Conservation (phyloP, 1,139 yeast species). For the Candida gigantensis region DNA sequence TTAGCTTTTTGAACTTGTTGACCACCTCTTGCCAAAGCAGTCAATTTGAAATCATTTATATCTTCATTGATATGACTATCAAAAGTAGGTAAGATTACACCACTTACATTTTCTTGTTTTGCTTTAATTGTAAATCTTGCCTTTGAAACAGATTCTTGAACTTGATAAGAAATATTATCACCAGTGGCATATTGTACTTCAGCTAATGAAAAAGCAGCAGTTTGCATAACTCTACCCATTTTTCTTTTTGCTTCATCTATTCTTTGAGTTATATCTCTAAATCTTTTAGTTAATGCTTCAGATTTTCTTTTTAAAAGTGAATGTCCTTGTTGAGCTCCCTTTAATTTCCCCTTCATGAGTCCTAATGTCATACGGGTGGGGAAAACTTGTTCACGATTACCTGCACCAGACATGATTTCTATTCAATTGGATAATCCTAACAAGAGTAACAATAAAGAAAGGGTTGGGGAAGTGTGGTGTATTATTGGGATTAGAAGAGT, state of each 20-base stretch:
- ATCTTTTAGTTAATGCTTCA: slow-evolving; percentile 93
- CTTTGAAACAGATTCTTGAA: slow-evolving; percentile 86
- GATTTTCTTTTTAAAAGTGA: slow-evolving; percentile 91
- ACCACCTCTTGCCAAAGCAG: slow-evolving; percentile 98
- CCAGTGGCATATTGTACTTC: slow-evolving; percentile 98
- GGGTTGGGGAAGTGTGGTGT: not conserved
- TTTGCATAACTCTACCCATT: slow-evolving; percentile 98
- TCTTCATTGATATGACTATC: slow-evolving; percentile 81
- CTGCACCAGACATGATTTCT: slow-evolving; percentile 46
- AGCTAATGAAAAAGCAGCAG: slow-evolving; percentile 95
- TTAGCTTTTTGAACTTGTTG: slow-evolving; percentile 97
- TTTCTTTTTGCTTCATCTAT: slow-evolving; percentile 95
- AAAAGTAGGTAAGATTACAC: slow-evolving; percentile 91
- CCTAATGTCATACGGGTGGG: slow-evolving; percentile 98
- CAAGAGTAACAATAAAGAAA: not conserved
- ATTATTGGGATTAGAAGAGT: too few species aligned
- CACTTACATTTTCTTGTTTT: slow-evolving; percentile 93
- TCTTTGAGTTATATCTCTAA: slow-evolving; percentile 90
- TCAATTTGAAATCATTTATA: slow-evolving; percentile 90
- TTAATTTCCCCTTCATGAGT: slow-evolving; percentile 89
- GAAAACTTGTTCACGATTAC: slow-evolving; percentile 79
- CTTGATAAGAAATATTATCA: slow-evolving; percentile 90
- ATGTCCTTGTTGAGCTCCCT: slow-evolving; percentile 98
- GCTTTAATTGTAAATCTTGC: slow-evolving; percentile 92
- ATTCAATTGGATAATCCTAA: too few species aligned